phyloP scores from a whole-genome alignment of 1,284 basidiomycete species.

The Stygiomarasmius scandens region DNA sequence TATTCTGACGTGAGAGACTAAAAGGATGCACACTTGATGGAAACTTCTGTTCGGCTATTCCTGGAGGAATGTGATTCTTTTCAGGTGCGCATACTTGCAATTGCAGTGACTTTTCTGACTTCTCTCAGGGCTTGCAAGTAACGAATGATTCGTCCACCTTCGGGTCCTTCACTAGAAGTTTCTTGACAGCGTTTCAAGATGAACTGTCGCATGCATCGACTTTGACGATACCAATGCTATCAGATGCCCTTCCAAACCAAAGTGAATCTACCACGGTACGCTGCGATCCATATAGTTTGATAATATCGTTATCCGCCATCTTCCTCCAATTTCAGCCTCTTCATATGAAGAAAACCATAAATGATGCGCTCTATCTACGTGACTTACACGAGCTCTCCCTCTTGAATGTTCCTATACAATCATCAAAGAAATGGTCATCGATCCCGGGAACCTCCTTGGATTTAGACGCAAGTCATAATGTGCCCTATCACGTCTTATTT shows the following conservation, averaged over 20 bases:
- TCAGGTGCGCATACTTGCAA: conserved; percentile 50
- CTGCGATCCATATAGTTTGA: conserved; percentile 46
- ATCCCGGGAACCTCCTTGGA: conserved; percentile 36
- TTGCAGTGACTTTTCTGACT: conserved; percentile 7
- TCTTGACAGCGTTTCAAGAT: conserved; percentile 63
- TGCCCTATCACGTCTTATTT: background rate
- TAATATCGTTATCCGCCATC: conserved; percentile 15
- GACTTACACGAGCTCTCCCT: conserved; percentile 54
- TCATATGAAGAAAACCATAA: conserved; percentile 43
- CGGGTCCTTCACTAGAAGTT: conserved; percentile 61
- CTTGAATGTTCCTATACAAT: conserved; percentile 57
- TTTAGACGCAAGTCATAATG: conserved; percentile 40
- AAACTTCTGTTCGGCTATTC: conserved; percentile 63
- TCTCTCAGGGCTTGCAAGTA: conserved; percentile 64
- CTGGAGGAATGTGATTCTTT: conserved; percentile 75
- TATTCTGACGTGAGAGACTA: background rate
- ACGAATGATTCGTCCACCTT: conserved; percentile 63
- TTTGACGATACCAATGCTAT: conserved; percentile 59
- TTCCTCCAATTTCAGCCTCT: conserved; percentile 15
- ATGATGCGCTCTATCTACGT: conserved; percentile 63
- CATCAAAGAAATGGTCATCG: conserved; percentile 49
- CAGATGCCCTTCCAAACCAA: conserved; percentile 38
- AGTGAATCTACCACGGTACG: conserved; percentile 34
- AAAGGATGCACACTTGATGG: conserved; percentile 63
- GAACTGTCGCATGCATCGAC: conserved; percentile 63